These are phyloP conservation scores for Monilinia polystroma DNA, from an alignment of 2,329 filamentous ascomycete genomes.

Conservation along the genomic window DNA sequence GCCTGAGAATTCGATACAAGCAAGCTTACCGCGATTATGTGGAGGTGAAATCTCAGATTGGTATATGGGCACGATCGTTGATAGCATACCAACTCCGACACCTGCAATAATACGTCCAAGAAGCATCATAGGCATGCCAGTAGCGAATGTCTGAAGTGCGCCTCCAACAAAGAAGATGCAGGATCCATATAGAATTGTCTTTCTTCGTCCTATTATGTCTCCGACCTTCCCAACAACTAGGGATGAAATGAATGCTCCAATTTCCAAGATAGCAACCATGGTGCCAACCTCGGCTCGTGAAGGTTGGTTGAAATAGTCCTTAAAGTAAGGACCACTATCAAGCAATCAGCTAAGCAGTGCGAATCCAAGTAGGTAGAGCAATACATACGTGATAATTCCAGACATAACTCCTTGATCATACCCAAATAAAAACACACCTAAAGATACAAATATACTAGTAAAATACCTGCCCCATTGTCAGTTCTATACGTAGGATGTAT, in stretches of 20 bases:
- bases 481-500: slow-evolving; percentile 13
- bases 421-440: slow-evolving; percentile 85
- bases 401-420: slow-evolving; percentile 93
- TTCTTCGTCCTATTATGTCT: slow-evolving; percentile 84
- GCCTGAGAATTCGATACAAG: slow-evolving; percentile 96
- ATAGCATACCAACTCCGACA: slow-evolving; percentile 82
- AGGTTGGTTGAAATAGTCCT: slow-evolving; percentile 88
- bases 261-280: slow-evolving; percentile 95
- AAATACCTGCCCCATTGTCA: slow-evolving; percentile 66
- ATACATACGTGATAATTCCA: slow-evolving; percentile 61
- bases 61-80: slow-evolving; percentile 90
- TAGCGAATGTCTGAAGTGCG: slow-evolving; percentile 78
- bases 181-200: slow-evolving; percentile 90
- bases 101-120: slow-evolving; percentile 79
- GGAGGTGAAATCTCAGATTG: slow-evolving; percentile 95
- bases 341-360: slow-evolving; percentile 27
- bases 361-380: neutral
- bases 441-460: slow-evolving; percentile 84
- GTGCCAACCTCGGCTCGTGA: slow-evolving; percentile 85
- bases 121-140: slow-evolving; percentile 86
- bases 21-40: slow-evolving; percentile 91
- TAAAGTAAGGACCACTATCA: slow-evolving; percentile 77
- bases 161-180: slow-evolving; percentile 84
- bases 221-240: slow-evolving; percentile 83
- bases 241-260: slow-evolving; percentile 90